These are phyloP conservation scores for Ogataea hybrid DNA, from an alignment of 1,139 yeast genomes.

Conservation along the genomic window DNA sequence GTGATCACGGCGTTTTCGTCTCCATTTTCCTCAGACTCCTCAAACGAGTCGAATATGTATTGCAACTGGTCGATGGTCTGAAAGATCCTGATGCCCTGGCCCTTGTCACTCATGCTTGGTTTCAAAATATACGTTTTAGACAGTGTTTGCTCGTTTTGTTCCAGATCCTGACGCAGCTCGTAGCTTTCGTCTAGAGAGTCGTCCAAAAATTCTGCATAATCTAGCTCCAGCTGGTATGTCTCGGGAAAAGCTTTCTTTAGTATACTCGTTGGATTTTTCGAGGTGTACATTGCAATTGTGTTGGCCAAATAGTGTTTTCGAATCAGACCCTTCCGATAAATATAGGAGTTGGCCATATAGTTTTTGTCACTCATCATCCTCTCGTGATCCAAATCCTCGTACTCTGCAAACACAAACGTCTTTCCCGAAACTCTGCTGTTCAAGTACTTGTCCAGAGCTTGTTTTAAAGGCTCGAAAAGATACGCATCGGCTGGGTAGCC, in stretches of 20 bases:
- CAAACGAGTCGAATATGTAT: conserved; percentile 78
- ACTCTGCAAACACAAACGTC: conserved; percentile 81
- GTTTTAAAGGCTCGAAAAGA: conserved; percentile 50
- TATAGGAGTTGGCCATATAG: conserved; percentile 76
- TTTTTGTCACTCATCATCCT: conserved; percentile 38
- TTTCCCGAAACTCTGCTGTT: conserved; percentile 26
- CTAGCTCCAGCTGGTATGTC: conserved; percentile 81
- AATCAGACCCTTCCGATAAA: conserved; percentile 83
- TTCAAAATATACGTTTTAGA: conserved; percentile 77
- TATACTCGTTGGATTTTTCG: conserved; percentile 70
- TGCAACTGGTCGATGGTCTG: conserved; percentile 77
- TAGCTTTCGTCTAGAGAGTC: conserved; percentile 90
- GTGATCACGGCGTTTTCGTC: conserved; percentile 62
- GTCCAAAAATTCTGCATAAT: conserved; percentile 93
- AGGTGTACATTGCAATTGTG: conserved; percentile 68
- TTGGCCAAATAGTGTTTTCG: conserved; percentile 86
- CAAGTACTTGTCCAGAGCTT: conserved; percentile 34
- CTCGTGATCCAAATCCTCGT: conserved; percentile 85
- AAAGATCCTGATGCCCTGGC: conserved; percentile 89
- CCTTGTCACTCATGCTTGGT: conserved; percentile 97
- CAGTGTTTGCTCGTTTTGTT: conserved; percentile 40
- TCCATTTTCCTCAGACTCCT: conserved; percentile 58
- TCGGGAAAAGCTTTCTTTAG: conserved; percentile 66
- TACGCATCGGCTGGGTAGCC: conserved; percentile 42
- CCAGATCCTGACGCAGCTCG: conserved; percentile 79